These are phyloP conservation scores for Lablab purpureus DNA, from an alignment of 306 rosid genomes.

Conservation along the genomic window DNA sequence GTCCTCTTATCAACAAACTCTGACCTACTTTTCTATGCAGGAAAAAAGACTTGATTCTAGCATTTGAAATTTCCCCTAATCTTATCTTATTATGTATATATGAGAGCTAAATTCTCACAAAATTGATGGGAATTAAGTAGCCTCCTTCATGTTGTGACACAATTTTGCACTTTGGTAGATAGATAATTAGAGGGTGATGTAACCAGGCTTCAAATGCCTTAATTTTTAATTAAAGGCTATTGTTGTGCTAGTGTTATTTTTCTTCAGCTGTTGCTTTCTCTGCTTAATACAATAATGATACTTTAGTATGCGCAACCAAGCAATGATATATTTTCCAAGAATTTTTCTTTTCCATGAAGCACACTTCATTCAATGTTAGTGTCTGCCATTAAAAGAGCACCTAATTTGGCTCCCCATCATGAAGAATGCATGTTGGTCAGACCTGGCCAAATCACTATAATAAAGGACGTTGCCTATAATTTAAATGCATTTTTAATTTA, in stretches of 20 bases:
- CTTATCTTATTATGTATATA: constrained; percentile 45
- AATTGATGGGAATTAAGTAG: constrained; percentile 41
- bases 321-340: constrained; percentile 45
- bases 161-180: constrained; percentile 44
- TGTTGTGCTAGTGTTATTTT: constrained; percentile 41
- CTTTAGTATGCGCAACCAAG: constrained; percentile 40
- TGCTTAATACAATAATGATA: constrained; percentile 47
- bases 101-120: constrained; percentile 33
- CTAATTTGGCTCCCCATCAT: constrained; percentile 37
- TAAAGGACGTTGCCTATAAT: too few species aligned
- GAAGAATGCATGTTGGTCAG: constrained; percentile 23
- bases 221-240: constrained; percentile 42
- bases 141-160: constrained; percentile 29
- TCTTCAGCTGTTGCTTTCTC: constrained; percentile 42
- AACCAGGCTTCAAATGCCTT: constrained; percentile 34
- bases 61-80: constrained; percentile 27
- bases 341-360: constrained; percentile 54
- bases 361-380: constrained; percentile 44
- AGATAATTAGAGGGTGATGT: constrained; percentile 32
- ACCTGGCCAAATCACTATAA: neutral
- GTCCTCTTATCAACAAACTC: constrained; percentile 48
- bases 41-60: constrained; percentile 23
- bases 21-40: constrained; percentile 47
- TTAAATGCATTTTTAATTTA: too few species aligned
- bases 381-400: constrained; percentile 45